These are phyloP conservation scores for Whalleya microplaca DNA, from an alignment of 2,329 filamentous ascomycete species.

Conservation along the genomic window DNA sequence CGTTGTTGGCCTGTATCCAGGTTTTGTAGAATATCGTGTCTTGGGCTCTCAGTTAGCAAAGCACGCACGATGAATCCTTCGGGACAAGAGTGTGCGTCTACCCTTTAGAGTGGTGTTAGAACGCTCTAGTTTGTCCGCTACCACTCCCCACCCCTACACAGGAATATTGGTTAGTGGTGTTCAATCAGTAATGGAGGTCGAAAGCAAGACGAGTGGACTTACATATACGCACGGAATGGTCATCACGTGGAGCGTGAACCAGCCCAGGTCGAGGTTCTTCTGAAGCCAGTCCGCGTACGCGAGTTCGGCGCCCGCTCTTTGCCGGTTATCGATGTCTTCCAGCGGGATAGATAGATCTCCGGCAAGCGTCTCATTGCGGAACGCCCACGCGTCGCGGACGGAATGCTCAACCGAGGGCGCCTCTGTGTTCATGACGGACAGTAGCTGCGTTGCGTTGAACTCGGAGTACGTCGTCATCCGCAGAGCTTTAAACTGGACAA, in stretches of 20 bases:
- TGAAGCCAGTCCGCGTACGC: neutral
- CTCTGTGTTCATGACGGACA: neutral
- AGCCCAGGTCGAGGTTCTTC: neutral
- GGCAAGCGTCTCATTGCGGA: neutral
- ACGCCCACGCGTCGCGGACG: neutral
- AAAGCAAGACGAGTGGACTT: neutral
- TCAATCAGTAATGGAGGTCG: no score
- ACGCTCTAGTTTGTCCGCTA: neutral
- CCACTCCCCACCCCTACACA: neutral
- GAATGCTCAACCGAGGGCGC: neutral
- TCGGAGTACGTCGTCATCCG: neutral
- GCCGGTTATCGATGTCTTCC: neutral
- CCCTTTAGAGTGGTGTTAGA: neutral
- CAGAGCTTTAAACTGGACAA: neutral
- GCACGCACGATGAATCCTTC: neutral
- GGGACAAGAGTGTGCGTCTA: neutral
- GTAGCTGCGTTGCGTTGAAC: neutral
- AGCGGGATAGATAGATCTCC: neutral
- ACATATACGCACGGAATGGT: conserved; percentile 1
- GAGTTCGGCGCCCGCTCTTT: neutral
- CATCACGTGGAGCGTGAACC: neutral
- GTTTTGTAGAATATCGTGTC: conserved; percentile 1
- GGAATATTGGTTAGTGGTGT: neutral
- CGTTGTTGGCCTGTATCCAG: neutral
- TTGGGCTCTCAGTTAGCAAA: neutral